A percentile compares a stretch with the other conserved stretches of the same genome.
phyloP scores from a whole-genome alignment of 2,329 filamentous ascomycete genomes.

The Dryadomyces quercivorus region DNA sequence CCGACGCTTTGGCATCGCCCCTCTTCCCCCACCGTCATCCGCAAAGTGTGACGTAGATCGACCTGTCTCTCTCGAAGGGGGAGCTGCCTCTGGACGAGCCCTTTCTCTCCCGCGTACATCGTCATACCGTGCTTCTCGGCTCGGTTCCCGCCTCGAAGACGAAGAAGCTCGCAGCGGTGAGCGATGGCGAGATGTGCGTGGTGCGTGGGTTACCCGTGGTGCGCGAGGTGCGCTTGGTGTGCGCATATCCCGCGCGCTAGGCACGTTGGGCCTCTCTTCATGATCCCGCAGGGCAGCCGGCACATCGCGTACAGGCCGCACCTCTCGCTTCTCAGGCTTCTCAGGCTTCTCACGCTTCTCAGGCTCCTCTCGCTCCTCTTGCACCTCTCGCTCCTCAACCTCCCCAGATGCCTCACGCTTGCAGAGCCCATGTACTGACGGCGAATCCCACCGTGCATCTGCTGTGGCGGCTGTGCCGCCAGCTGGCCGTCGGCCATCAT shows the following conservation, averaged over 20 bases:
- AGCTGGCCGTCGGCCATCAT: neutral
- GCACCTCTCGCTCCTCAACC: neutral
- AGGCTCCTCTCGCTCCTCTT: too few relatives aligned
- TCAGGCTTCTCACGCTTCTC: neutral
- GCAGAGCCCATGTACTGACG: too few relatives aligned
- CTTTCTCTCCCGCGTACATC: conserved; percentile 8
- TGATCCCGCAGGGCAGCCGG: neutral
- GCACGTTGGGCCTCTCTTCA: conserved; percentile 2
- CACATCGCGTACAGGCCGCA: neutral
- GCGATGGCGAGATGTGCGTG: conserved; percentile 3
- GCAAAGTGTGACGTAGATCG: neutral
- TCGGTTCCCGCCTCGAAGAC: neutral
- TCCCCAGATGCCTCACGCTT: too few relatives aligned
- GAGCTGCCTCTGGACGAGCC: neutral
- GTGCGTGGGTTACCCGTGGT: too few relatives aligned
- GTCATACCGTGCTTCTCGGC: conserved; percentile 4
- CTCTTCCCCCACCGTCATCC: neutral
- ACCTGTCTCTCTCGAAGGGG: neutral
- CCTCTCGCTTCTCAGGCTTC: neutral
- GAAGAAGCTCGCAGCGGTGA: neutral
- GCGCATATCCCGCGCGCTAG: conserved; percentile 16
- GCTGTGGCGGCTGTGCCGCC: neutral
- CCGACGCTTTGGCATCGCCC: conserved; percentile 4
- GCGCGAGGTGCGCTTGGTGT: conserved; percentile 9
- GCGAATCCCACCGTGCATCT: too few relatives aligned